Evolutionary conservation across 805 yeast species (phyloP), one percentile per base, ranked within the genome.

Genomic region (Blastobotrys peoriensis): DNA sequence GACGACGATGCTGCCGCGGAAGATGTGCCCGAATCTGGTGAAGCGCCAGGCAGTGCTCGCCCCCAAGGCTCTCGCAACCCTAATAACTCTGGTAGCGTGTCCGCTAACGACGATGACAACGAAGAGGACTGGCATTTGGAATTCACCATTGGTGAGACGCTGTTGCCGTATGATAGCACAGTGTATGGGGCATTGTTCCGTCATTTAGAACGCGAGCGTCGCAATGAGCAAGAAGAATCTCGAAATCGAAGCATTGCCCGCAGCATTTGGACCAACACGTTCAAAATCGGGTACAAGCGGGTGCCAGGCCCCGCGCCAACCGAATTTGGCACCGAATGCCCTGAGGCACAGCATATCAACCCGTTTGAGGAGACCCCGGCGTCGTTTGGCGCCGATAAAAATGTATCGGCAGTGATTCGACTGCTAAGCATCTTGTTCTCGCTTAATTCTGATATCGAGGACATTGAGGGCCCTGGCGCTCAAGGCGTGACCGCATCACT

Each of bases 151-250:
- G 69, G 79, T 49, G 86, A 75, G 3, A 78, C 77, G 45, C 65
- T 62, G 0, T 68, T 85, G 21, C 81, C 86, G 2, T 68, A 68
- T 33, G 85, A 76, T 41, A 77, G 85, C 0, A 86, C 95, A 0
- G 72, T 86, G 2, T 84, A 79, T 62, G 93, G 93, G 1, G 89
- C 87, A 0, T 67, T 83, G 10, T 56, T 46, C 43, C 49, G 50
- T 33, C 40, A 36, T 27, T 38, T 54, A 43, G 51, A 41, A 33
- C 35, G 35, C 28, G 47, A 40, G 25, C 35, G 41, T 17, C 25
- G 30, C 13, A 30, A 27, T 15, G 27, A 41, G 15, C 50, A 48
- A 25, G 40, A 43, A 17, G 21, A 17, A 6, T 25, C 43, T 15
- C 35, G 38, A 5, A 36, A 23, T 21, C 25, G 33, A 2, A 36